Conservation (phyloP, 768 basidiomycete species). For the Tulasnella sp. region DNA sequence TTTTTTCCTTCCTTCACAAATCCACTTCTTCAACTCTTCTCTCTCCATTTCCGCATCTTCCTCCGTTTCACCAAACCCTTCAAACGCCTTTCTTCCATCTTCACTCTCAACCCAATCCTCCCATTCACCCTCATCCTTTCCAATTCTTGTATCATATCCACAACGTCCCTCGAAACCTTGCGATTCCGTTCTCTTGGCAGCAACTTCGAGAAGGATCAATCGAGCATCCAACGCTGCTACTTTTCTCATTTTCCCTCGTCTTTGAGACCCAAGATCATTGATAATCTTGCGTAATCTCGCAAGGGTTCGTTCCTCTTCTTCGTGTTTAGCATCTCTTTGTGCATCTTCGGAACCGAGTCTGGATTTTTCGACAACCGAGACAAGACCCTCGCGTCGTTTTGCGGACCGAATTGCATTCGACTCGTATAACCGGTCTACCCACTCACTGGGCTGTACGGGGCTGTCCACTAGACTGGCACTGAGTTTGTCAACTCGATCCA, state of each 20-base stretch:
- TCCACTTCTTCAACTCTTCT: constrained; percentile 42
- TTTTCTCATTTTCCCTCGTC: constrained; percentile 56
- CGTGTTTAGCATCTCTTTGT: background rate
- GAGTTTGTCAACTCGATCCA: constrained; percentile 14
- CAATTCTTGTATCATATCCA: constrained; percentile 80
- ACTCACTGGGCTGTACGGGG: background rate
- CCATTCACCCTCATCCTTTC: constrained; percentile 72
- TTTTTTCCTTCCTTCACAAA: constrained; percentile 61
- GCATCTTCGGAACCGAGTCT: background rate
- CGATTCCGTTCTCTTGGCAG: constrained; percentile 48
- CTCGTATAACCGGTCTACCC: background rate
- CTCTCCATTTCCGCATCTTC: constrained; percentile 34
- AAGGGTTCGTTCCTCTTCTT: constrained; percentile 38
- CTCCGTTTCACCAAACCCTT: constrained; percentile 26
- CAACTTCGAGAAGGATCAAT: constrained; percentile 49
- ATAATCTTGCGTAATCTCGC: constrained; percentile 19
- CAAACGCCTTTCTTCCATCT: constrained; percentile 49
- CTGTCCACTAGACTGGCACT: constrained; percentile 2
- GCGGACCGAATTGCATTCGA: constrained; percentile 5
- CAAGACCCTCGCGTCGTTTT: constrained; percentile 13
- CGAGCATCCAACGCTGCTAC: constrained; percentile 43
- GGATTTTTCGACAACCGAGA: constrained; percentile 4
- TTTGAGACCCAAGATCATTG: constrained; percentile 40
- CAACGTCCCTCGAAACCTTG: constrained; percentile 43
- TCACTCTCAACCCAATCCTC: constrained; percentile 38